phyloP scores from a whole-genome alignment of 148 eudicot species.

The Pouteria glomerata region DNA sequence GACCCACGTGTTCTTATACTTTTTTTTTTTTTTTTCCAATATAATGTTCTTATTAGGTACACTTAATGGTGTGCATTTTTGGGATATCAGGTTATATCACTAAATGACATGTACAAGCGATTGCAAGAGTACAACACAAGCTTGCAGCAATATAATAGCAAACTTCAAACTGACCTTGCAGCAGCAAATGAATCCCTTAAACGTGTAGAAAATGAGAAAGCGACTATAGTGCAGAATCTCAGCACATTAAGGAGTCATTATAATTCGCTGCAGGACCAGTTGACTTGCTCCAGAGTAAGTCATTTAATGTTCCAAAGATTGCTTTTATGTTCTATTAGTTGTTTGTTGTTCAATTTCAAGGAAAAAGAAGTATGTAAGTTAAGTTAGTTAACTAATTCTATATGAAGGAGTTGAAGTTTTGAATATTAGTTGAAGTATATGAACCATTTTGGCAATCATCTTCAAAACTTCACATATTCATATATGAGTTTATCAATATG shows the following conservation, averaged over 20 bases:
- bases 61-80: background rate
- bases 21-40: background rate
- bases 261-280: conserved; percentile 51
- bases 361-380: too few species aligned
- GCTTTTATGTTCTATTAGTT: background rate
- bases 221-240: conserved; percentile 49
- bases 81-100: conserved; percentile 39
- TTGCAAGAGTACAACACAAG: conserved; percentile 69
- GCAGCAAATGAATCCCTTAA: conserved; percentile 48
- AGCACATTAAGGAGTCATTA: conserved; percentile 54
- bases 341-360: background rate
- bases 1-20: background rate
- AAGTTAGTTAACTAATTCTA: background rate
- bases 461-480: background rate
- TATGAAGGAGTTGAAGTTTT: background rate
- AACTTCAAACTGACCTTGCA: conserved; percentile 65
- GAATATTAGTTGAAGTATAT: background rate
- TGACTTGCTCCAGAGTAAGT: conserved; percentile 47
- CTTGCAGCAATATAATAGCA: conserved; percentile 67
- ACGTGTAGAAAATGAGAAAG: conserved; percentile 55
- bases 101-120: conserved; percentile 59
- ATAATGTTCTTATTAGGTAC: background rate
- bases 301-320: background rate
- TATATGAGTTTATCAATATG: too few species aligned
- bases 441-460: background rate